Base-by-base conservation (phyloP, 2,329 filamentous ascomycete genomes). In the Hypoxylon sp. region DNA sequence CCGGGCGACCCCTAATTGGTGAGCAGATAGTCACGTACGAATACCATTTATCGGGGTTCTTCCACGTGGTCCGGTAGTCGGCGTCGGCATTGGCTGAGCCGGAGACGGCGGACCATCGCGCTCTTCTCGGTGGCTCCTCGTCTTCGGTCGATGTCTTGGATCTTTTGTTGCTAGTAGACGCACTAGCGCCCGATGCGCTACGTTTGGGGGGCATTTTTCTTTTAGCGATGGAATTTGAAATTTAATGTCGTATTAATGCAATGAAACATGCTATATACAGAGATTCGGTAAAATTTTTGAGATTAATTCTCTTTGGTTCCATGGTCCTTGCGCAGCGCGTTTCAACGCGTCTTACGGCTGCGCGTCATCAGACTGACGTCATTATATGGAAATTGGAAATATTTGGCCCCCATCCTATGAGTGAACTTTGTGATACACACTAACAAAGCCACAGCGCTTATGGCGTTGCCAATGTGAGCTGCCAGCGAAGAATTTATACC, bases 71-170 rank as follows among this genome's bases (percentile, higher is more conserved):
- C 50, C 72, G 70, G 54, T 76, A 77, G 15, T 71, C 64, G 4
- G 55, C 56, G 26, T 78, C 76, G 15, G 72, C 68, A 59, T 79
- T 79, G 30, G 69, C 73, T 4, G 78, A 78, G 24, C 57, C 76
- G 5, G 77, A 79, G 10, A 77, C 68, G 6, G 52, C 59, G 2
- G 75, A 64, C 75, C 76, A 79, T 51, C 74, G 73, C 17, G 66
- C 63, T 59, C 65, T 70, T 55, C 70, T 67, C 37, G 70, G 62
- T 8, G 64, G 62, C n/a, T 64, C 47, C 26, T 60, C 34, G 4
- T 30, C 28, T 32, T 64, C 13, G n/a, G 17, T 26, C 41, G 66
- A 41, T 13, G 64, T 52, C 58, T 71, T 71, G 50, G 64, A 41
- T 59, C 59, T 70, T 41, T 74, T 71, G 6, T 74, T 71, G 6